Percentiles rank a stretch among this genome's conserved stretches.
Evolutionary conservation across 495 filamentous ascomycete species (phyloP).

Genomic region (Aspergillus ellipticus): DNA sequence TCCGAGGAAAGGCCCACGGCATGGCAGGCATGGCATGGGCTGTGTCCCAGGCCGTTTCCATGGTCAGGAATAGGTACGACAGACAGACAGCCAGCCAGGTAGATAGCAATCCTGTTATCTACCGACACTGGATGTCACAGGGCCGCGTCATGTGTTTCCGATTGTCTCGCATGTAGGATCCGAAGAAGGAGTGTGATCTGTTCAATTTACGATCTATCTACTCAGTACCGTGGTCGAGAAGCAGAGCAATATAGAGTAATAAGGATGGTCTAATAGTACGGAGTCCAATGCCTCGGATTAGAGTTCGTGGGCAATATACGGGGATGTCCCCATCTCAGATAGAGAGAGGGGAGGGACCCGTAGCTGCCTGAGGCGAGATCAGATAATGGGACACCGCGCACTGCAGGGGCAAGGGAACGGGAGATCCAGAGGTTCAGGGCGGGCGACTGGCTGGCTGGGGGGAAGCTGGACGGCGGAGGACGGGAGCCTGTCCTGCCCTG

Average conservation of each 20-base stretch:
- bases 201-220: not conserved
- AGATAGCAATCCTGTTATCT: too few species aligned
- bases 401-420: not conserved
- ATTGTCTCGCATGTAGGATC: not conserved
- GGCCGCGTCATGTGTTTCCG: not conserved
- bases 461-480: too few species aligned
- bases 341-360: too few species aligned
- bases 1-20: not conserved
- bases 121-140: not conserved
- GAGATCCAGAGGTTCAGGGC: not conserved
- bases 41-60: not conserved
- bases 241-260: too few species aligned
- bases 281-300: too few species aligned
- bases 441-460: too few species aligned
- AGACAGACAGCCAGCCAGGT: too few species aligned
- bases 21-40: not conserved
- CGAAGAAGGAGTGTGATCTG: not conserved
- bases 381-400: not conserved
- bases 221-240: not conserved
- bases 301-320: not conserved
- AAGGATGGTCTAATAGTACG: not conserved
- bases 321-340: not conserved
- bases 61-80: too few species aligned
- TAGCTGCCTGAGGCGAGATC: not conserved
- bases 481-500: too few species aligned